Evolutionary conservation across 345 rosid genomes (phyloP), one percentile per base, ranked within the genome.

Genomic region (Gossypium bickii): DNA sequence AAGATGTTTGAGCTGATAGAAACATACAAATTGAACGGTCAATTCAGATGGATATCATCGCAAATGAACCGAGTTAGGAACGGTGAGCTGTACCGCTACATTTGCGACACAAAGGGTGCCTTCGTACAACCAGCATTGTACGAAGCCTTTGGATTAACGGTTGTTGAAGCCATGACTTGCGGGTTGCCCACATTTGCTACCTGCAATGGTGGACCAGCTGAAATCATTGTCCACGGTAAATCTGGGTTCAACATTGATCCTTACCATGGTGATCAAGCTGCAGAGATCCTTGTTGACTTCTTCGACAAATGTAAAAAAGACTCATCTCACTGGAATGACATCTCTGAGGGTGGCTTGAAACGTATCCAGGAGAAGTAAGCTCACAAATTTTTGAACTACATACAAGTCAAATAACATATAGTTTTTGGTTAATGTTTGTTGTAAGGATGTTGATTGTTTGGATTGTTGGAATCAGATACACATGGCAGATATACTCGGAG

Each of bases 191-290:
- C 94, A 7, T 88, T 90, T 15, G 90, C 92, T 1, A 92, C 97
- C 18, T 86, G 89, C 85, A 87, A 92, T 20, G 98, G 97, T 78
- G 98, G 98, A 29, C 98, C 98, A 0, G 97, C 94, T 76, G 98
- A 94, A 93, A 94, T 94, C 72, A 92, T 92, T 16, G 97, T 92
- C 43, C 81, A 92, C 1, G 94, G 94, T 7, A 88, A 88, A 76
- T 94, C 97, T 0, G 98, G 98, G 12, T 94, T 82, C 88, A 87
- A 92, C 70, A 90, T 94, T 53, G 97, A 92, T 76, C 98, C 98
- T 7, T 94, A 92, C 88, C 98, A 94, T 7, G 94, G 97, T 41
- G 88, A 87, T 9, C 94, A 89, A 77, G 97, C 93, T 0, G 93
- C 93, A 3, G 87, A 87, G 34, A 85, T 78, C 68, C 81, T 94